Percentiles rank a stretch among this genome's conserved stretches.
Conservation (phyloP, 495 filamentous ascomycete species). For the Penicillium egyptiacum region DNA sequence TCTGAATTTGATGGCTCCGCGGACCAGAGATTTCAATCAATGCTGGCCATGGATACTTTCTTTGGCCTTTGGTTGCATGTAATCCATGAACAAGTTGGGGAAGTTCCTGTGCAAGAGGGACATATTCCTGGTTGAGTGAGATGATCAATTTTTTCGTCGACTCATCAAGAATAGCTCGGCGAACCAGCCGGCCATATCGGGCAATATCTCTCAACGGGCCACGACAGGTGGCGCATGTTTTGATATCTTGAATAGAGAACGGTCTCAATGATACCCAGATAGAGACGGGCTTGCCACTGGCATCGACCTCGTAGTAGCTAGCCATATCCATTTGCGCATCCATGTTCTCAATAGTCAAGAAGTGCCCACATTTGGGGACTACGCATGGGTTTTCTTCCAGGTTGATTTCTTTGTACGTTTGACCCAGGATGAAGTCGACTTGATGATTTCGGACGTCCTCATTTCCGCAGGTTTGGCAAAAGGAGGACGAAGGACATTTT, state of each 20-base stretch:
- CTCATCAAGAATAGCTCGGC: slow-evolving; percentile 64
- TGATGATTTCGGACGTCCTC: slow-evolving; percentile 41
- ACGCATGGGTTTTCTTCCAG: slow-evolving; percentile 60
- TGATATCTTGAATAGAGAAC: slow-evolving; percentile 55
- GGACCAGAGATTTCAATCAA: slow-evolving; percentile 4
- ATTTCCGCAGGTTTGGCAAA: slow-evolving; percentile 57
- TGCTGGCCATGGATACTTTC: not conserved
- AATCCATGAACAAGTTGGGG: slow-evolving; percentile 23
- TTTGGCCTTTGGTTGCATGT: slow-evolving; percentile 10
- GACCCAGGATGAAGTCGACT: slow-evolving; percentile 55
- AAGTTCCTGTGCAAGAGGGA: slow-evolving; percentile 49
- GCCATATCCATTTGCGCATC: slow-evolving; percentile 65
- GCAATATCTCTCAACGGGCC: slow-evolving; percentile 60
- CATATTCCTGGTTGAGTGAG: slow-evolving; percentile 48
- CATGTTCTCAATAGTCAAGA: slow-evolving; percentile 60
- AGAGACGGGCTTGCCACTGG: slow-evolving; percentile 41
- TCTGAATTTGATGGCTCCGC: slow-evolving; percentile 7
- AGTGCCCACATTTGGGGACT: slow-evolving; percentile 65
- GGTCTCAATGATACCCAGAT: slow-evolving; percentile 45
- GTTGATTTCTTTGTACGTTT: slow-evolving; percentile 56
- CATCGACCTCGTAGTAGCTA: slow-evolving; percentile 52
- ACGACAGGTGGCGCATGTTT: slow-evolving; percentile 64
- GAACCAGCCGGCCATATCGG: slow-evolving; percentile 66
- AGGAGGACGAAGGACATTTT: slow-evolving; percentile 52
- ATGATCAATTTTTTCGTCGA: slow-evolving; percentile 65